Percentiles rank a stretch among this genome's conserved stretches.
phyloP scores from a whole-genome alignment of 352 stramenopile genomes.

The Phytophthora idaei region DNA sequence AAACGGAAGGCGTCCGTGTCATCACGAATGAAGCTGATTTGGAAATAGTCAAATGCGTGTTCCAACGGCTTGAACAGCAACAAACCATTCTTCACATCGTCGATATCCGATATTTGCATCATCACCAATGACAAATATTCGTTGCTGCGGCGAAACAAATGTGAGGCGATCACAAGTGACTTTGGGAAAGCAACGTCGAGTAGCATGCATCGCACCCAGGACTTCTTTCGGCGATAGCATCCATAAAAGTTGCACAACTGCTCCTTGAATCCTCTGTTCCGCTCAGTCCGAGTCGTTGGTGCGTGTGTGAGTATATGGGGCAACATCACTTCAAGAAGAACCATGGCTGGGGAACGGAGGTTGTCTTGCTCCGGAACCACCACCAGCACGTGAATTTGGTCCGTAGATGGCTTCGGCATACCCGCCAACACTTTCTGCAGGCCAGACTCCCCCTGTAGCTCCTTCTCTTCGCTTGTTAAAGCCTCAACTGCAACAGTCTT shows the following conservation, averaged over 20 bases:
- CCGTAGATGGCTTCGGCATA: too few relatives aligned
- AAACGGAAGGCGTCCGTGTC: not conserved
- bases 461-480: too few relatives aligned
- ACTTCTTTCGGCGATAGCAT: conserved; percentile 27
- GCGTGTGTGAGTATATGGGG: conserved; percentile 20
- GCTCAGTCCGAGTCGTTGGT: conserved; percentile 17
- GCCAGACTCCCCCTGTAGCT: too few relatives aligned
- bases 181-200: conserved; percentile 29
- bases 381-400: too few relatives aligned
- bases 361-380: too few relatives aligned
- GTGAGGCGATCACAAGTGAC: conserved; percentile 11
- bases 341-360: too few relatives aligned
- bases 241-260: conserved; percentile 30
- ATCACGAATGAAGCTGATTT: conserved; percentile 21
- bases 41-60: conserved; percentile 15
- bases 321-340: conserved; percentile 16
- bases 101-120: conserved; percentile 41
- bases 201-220: conserved; percentile 30
- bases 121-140: conserved; percentile 20
- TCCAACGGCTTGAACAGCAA: conserved; percentile 33
- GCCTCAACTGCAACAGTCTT: too few relatives aligned
- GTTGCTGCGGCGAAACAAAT: conserved; percentile 34
- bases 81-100: conserved; percentile 35
- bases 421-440: too few relatives aligned
- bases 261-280: conserved; percentile 15